Conservation (phyloP, 768 basidiomycete genomes). For the Agrocybe chaxingu region DNA sequence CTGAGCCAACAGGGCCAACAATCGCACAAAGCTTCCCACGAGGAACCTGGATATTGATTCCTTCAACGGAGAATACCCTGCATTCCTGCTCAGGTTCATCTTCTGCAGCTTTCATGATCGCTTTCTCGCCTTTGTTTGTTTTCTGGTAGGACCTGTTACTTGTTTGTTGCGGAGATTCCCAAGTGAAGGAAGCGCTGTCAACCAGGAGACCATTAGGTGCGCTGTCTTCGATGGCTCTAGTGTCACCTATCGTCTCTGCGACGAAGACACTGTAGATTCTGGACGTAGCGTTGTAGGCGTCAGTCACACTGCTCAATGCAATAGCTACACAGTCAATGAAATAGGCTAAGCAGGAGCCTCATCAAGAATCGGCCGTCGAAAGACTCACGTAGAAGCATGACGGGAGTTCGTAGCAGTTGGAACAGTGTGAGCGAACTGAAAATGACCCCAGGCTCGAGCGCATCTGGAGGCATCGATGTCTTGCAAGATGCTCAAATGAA, state of each 20-base stretch:
- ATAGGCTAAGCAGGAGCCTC: slow-evolving; percentile 1
- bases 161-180: slow-evolving; percentile 67
- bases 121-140: slow-evolving; percentile 2
- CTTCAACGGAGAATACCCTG: slow-evolving; percentile 55
- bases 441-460: slow-evolving; percentile 63
- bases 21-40: slow-evolving; percentile 78
- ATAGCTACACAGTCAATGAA: slow-evolving; percentile 2
- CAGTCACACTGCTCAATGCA: slow-evolving; percentile 1
- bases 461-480: slow-evolving; percentile 21
- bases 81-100: slow-evolving; percentile 27
- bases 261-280: slow-evolving; percentile 4
- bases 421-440: slow-evolving; percentile 86
- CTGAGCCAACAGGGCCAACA: slow-evolving; percentile 75
- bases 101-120: slow-evolving; percentile 17
- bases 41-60: slow-evolving; percentile 66
- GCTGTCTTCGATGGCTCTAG: neutral
- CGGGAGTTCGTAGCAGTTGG: slow-evolving; percentile 74
- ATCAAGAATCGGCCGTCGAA: slow-evolving; percentile 6
- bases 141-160: neutral
- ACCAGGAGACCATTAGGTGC: neutral
- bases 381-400: slow-evolving; percentile 63
- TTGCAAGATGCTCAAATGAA: neutral
- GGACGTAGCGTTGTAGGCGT: slow-evolving; percentile 1
- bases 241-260: neutral
- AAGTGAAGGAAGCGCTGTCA: slow-evolving; percentile 53